Evolutionary conservation across 306 rosid genomes (phyloP).

Genomic region (Inga laurina): DNA sequence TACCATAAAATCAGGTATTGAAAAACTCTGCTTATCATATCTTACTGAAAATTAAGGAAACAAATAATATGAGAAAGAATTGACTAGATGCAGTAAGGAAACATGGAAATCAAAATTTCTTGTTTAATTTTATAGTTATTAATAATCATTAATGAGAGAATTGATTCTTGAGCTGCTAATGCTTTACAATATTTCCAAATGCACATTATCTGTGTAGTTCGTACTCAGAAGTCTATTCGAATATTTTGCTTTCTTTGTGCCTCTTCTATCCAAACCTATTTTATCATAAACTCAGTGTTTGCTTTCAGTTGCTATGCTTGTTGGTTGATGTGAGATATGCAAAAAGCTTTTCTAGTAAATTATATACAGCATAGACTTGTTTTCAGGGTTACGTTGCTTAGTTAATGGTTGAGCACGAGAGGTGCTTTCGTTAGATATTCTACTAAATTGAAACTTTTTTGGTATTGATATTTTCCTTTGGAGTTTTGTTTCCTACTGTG

Average conservation of each 20-base stretch:
- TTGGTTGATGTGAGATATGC: not conserved
- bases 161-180: not conserved
- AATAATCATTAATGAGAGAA: not conserved
- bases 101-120: not conserved
- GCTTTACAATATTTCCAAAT: not conserved
- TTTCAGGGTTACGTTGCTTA: not conserved
- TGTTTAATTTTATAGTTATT: not conserved
- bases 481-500: not conserved
- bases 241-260: not conserved
- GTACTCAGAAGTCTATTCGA: not conserved
- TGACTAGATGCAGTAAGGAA: not conserved
- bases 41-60: not conserved
- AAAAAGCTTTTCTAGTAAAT: not conserved
- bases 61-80: not conserved
- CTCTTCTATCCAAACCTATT: not conserved
- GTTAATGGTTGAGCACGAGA: conserved; percentile 10
- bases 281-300: not conserved
- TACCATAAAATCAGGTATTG: not conserved
- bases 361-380: not conserved
- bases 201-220: not conserved
- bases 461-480: conserved; percentile 8
- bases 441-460: conserved; percentile 3
- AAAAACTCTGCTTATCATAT: not conserved
- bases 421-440: not conserved
- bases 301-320: not conserved